A percentile compares a stretch with the other conserved stretches of the same genome.
Evolutionary conservation across 768 basidiomycete species (phyloP).

Genomic region (Peribolospora kevripleyi): DNA sequence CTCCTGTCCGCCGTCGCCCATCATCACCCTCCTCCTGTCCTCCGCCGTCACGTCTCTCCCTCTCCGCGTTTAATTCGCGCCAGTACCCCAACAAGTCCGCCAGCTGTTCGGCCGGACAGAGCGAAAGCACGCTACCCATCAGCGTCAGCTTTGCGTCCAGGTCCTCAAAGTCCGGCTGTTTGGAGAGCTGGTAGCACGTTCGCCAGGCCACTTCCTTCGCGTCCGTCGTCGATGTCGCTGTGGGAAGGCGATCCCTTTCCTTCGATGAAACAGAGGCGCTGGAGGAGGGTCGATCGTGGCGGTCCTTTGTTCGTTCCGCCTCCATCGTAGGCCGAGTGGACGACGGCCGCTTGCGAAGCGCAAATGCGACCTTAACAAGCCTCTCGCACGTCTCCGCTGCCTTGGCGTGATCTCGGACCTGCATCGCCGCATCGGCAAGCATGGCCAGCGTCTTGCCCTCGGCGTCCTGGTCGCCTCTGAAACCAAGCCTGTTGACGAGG

Average conservation of each 20-base stretch:
- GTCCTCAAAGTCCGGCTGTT: constrained; percentile 51
- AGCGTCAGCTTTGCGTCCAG: constrained; percentile 40
- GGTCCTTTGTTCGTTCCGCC: neutral
- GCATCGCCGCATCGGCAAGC: constrained; percentile 68
- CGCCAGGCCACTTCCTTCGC: constrained; percentile 72
- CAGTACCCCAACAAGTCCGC: constrained; percentile 53
- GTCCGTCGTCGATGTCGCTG: constrained; percentile 18
- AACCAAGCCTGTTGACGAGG: constrained; percentile 68
- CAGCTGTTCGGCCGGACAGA: constrained; percentile 61
- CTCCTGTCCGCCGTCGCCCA: constrained; percentile 5
- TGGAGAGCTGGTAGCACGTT: constrained; percentile 64
- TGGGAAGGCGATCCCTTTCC: neutral
- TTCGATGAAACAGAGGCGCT: neutral
- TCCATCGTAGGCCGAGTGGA: too few species aligned
- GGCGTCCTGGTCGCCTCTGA: constrained; percentile 38
- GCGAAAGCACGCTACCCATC: constrained; percentile 54
- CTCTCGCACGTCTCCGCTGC: constrained; percentile 46
- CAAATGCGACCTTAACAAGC: constrained; percentile 32
- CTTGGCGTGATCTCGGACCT: constrained; percentile 48
- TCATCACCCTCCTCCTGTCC: constrained; percentile 31
- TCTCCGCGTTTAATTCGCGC: constrained; percentile 47
- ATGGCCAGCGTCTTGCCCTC: constrained; percentile 66
- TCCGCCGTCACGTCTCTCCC: constrained; percentile 21
- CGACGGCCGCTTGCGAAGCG: neutral
- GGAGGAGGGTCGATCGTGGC: neutral